Percentiles rank a stretch among this genome's conserved stretches.
phyloP scores from a whole-genome alignment of 2,329 filamentous ascomycete genomes.

The Aspergillus pseudoviridinutans region DNA sequence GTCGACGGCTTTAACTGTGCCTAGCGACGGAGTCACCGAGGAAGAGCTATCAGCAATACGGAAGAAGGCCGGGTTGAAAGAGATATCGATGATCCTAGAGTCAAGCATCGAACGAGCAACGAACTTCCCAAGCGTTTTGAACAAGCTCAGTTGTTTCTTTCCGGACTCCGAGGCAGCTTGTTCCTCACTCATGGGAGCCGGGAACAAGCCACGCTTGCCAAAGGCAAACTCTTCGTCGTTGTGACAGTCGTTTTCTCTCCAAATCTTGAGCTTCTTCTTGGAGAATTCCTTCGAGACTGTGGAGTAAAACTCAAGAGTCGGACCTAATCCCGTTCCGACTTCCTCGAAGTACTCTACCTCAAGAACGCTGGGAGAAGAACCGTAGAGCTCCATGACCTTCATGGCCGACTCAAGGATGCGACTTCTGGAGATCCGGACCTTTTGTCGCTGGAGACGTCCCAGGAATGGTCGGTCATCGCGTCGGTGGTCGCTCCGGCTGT shows the following conservation, averaged over 20 bases:
- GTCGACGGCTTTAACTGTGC: constrained; percentile 85
- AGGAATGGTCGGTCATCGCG: constrained; percentile 88
- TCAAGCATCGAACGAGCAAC: constrained; percentile 98
- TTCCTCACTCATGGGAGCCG: constrained; percentile 79
- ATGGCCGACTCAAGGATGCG: constrained; percentile 94
- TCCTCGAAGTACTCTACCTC: constrained; percentile 99
- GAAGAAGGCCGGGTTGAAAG: constrained; percentile 97
- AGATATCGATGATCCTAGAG: constrained; percentile 94
- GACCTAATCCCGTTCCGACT: constrained; percentile 91
- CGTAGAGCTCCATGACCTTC: constrained; percentile 98
- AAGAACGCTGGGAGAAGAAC: constrained; percentile 89
- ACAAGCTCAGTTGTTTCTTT: constrained; percentile 82
- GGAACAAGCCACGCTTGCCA: constrained; percentile 80
- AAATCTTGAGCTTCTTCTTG: constrained; percentile 94
- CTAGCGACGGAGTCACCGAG: constrained; percentile 74
- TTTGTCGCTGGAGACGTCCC: constrained; percentile 87
- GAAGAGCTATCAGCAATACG: constrained; percentile 71
- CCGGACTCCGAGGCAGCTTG: constrained; percentile 71
- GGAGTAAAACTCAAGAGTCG: constrained; percentile 96
- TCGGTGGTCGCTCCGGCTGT: constrained; percentile 73
- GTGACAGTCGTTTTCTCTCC: constrained; percentile 80
- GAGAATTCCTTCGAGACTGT: constrained; percentile 96
- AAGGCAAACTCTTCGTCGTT: constrained; percentile 77
- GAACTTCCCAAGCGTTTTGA: constrained; percentile 93
- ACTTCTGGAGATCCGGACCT: constrained; percentile 93